Conservation (phyloP, 805 yeast species). For the Wickerhamiella kazuoi region DNA sequence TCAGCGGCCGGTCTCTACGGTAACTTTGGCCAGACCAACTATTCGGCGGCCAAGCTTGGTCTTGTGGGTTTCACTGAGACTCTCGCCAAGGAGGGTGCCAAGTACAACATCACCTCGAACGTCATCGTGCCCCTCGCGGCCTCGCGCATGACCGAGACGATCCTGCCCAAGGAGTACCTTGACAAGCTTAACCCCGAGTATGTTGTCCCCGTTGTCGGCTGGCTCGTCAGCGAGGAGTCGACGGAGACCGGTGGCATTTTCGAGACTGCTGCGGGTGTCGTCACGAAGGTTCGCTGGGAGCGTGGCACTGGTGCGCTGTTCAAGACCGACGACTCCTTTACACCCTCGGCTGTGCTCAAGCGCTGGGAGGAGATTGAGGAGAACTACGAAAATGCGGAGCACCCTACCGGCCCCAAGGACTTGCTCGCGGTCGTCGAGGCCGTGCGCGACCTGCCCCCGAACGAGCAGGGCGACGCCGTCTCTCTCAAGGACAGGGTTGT, state of each 20-base stretch:
- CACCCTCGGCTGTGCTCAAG: conserved; percentile 68
- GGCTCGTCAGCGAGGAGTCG: conserved; percentile 48
- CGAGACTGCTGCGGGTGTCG: conserved; percentile 91
- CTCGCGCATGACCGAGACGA: conserved; percentile 87
- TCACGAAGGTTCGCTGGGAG: conserved; percentile 87
- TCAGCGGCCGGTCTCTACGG: conserved; percentile 97
- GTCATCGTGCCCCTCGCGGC: conserved; percentile 89
- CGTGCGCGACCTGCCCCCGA: conserved; percentile 33
- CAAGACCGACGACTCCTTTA: conserved; percentile 57
- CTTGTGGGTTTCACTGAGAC: conserved; percentile 86
- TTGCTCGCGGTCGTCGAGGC: conserved; percentile 42
- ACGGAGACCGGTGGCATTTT: conserved; percentile 57
- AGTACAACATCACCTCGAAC: conserved; percentile 67
- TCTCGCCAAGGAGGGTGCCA: conserved; percentile 82
- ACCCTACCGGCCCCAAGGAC: conserved; percentile 61
- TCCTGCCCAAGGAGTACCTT: conserved; percentile 71
- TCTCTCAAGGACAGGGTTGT: conserved; percentile 72
- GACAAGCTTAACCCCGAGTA: conserved; percentile 70
- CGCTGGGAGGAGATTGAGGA: conserved; percentile 48
- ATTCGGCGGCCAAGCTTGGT: conserved; percentile 83
- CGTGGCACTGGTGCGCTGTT: conserved; percentile 74
- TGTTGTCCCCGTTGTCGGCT: conserved; percentile 80
- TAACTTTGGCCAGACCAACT: conserved; percentile 91
- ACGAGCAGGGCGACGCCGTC: conserved; percentile 40
- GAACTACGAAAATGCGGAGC: conserved; percentile 36